Evolutionary conservation across 1,284 basidiomycete species (phyloP), one percentile per base, ranked within the genome.

Genomic region (Sutorius eximius): DNA sequence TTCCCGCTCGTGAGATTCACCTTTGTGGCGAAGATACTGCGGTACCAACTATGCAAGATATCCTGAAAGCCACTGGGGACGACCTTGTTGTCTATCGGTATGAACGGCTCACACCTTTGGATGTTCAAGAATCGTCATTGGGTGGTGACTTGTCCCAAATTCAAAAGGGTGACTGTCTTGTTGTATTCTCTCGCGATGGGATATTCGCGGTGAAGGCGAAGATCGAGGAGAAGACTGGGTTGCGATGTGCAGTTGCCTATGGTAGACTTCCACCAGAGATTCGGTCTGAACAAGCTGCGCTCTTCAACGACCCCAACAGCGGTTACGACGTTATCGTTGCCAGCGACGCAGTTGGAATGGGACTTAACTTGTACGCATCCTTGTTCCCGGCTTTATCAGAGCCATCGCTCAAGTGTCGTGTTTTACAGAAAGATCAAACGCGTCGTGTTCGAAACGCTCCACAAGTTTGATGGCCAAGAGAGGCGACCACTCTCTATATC

Each of bases 11-110:
- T 45, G 95, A 98, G 71, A 67, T 99, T 1, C 96, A 99, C 74
- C 80, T 99, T 0, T 98, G 96, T 68, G 96, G 97, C 3, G 96
- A 99, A 71, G 94, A 94, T 61, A 89, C 88, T 1, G 93, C 91
- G 0, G 85, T 98, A 6, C 89, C 89, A 0, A 74, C 98, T 15
- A 79, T 98, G n/a, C 65, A 82, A 65, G 73, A 77, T 3, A 73
- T 99, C 50, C 77, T 93, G 12, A 75, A 79, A 43, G 79, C 85
- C 40, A 89, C 91, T 1, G 93, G 93, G 6, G 96, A 99, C 68
- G 86, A 91, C 51, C 68, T 98, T 40, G 78, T 88, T 41, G 73
- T 99, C 18, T 83, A 92, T 59, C 82, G 84, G 18, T 98, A 99
- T 73, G 72, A 95, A 57, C 89, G 96, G 6, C 81, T 99, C 10